Conservation (phyloP, 371 early-diverging fungal species). For the Catenaria anguillulae region DNA sequence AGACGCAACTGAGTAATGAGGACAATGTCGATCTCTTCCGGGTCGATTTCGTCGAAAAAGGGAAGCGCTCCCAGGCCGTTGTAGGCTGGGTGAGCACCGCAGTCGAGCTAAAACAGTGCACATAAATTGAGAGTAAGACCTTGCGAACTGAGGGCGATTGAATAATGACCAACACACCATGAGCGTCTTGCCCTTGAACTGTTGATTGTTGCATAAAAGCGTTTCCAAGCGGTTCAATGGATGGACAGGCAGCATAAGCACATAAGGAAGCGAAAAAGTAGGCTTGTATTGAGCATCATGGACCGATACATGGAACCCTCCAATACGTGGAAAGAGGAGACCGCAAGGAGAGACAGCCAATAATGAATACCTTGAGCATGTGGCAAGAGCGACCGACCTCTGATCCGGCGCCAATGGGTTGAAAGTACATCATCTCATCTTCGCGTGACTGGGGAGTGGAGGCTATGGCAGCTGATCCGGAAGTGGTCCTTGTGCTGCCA, state of each 20-base stretch:
- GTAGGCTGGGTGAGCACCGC: constrained; percentile 98
- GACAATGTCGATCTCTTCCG: constrained; percentile 80
- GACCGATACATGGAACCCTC: too few relatives aligned
- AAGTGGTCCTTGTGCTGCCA: too few relatives aligned
- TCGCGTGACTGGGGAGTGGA: too few relatives aligned
- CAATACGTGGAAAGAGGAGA: too few relatives aligned
- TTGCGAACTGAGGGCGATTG: constrained; percentile 2
- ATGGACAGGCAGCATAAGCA: background rate
- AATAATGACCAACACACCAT: constrained; percentile 64
- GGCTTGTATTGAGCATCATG: too few relatives aligned
- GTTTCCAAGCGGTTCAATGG: too few relatives aligned
- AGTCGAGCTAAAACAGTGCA: constrained; percentile 95
- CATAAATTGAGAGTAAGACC: too few relatives aligned
- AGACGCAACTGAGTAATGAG: constrained; percentile 79
- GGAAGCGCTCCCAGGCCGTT: constrained; percentile 94
- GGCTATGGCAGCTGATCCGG: too few relatives aligned
- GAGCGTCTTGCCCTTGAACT: constrained; percentile 87
- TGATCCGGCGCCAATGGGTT: constrained; percentile 96
- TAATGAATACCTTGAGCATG: constrained; percentile 59
- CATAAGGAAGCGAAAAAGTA: too few relatives aligned
- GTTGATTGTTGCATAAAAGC: background rate
- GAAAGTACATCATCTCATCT: constrained; percentile 29
- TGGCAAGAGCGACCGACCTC: constrained; percentile 99
- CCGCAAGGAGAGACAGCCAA: too few relatives aligned
- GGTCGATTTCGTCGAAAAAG: constrained; percentile 96